These are phyloP conservation scores for Sphagnum fallax DNA, from an alignment of 228 moss, liverwort and hornwort genomes.

Conservation along the genomic window DNA sequence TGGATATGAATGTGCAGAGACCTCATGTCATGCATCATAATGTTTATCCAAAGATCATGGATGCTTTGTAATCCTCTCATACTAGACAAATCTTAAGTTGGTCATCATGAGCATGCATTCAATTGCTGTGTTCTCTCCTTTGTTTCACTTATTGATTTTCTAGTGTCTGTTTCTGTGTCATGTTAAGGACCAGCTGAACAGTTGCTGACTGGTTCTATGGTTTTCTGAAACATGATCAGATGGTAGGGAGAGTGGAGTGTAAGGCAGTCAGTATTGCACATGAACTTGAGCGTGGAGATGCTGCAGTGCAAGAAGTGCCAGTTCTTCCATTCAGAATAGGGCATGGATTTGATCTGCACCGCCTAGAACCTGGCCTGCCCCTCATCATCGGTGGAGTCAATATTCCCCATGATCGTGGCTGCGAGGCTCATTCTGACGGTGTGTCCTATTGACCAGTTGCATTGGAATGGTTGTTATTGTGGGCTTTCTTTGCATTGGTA, in stretches of 20 bases:
- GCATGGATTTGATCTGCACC: slow-evolving; percentile 93
- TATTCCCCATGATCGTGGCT: slow-evolving; percentile 97
- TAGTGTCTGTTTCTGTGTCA: too few species aligned
- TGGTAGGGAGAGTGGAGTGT: slow-evolving; percentile 11
- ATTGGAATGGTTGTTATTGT: neutral
- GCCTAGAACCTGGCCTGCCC: slow-evolving; percentile 77
- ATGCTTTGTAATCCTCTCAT: too few species aligned
- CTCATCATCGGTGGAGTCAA: slow-evolving; percentile 92
- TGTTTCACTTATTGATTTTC: too few species aligned
- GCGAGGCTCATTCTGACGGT: slow-evolving; percentile 96
- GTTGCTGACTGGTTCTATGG: too few species aligned
- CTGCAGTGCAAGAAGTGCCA: slow-evolving; percentile 45
- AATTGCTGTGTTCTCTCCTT: too few species aligned
- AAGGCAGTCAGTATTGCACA: slow-evolving; percentile 45
- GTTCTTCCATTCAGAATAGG: slow-evolving; percentile 85
- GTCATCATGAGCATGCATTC: too few species aligned
- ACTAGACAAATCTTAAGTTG: too few species aligned
- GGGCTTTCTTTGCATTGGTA: neutral
- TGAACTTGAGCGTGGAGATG: slow-evolving; percentile 40
- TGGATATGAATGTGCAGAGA: too few species aligned
- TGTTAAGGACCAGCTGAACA: too few species aligned
- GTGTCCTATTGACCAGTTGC: neutral
- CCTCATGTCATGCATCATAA: too few species aligned
- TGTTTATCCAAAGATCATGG: too few species aligned
- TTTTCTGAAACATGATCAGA: neutral